Evolutionary conservation across 169 alveolate species (phyloP), one percentile per base, ranked within the genome.

Genomic region (Eimeria necatrix): DNA sequence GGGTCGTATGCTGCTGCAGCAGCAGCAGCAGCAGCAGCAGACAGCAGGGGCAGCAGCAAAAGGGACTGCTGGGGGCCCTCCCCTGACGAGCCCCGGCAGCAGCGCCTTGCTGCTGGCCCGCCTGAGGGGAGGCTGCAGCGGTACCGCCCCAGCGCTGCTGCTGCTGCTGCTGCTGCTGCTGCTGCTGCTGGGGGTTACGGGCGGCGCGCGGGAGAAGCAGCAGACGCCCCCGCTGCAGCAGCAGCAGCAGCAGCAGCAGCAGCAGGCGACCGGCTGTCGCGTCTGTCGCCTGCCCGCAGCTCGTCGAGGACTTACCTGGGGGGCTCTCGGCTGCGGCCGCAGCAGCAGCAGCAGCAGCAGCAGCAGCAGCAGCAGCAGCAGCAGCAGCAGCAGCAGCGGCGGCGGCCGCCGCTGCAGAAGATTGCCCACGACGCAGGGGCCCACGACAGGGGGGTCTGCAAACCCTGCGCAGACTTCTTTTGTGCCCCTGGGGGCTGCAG

Each of bases 341-440:
- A n/a, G 61, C 61, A 53, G 61, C 61, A 53, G 61, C 76, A 8
- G 76, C 7, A 76, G 46, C 86, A 76, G 24, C 51, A 73, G 84
- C 84, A 73, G 24, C 84, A 73, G 84, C 84, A 73, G 64, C 64
- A 56, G 64, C 64, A 56, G 64, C 64, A 56, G 64, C 64, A 56
- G 64, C 64, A 14, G 20, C 64, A 14, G 64, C 64, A 9, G 14
- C 64, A 56, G 64, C 20, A 56, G 64, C 64, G 14, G 64, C 8
- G 64, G 14, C 64, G 8, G 8, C 20, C 64, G 14, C 64, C 64
- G 64, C 8, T 56, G 14, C 64, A 56, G 64, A 8, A 14, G 8
- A 8, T 56, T 8, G 8, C 64, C 8, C 14, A 56, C 64, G 64
- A 56, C 14, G 20, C 8, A 14, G 64, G 64, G 14, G 64, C 64